phyloP scores from a whole-genome alignment of 805 yeast species.

The Candida stauntonica region DNA sequence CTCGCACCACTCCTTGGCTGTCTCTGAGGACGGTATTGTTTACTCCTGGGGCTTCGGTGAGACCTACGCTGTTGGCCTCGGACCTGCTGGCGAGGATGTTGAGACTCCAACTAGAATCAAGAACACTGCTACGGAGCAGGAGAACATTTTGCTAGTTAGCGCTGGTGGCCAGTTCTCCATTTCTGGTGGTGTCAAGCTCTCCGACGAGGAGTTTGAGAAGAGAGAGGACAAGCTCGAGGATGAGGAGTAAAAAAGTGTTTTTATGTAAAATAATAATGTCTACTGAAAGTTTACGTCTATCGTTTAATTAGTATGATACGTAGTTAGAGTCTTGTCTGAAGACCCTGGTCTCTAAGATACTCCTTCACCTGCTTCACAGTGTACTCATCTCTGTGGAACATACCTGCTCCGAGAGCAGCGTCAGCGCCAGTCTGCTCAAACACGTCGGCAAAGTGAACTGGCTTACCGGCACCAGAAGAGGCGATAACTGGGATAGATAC shows the following conservation, averaged over 20 bases:
- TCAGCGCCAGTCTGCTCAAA: conserved; percentile 79
- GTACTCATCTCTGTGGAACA: conserved; percentile 95
- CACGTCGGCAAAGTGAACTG: conserved; percentile 86
- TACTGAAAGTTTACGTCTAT: too few relatives aligned
- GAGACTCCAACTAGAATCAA: conserved; percentile 83
- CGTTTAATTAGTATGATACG: neutral
- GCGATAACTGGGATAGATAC: conserved; percentile 94
- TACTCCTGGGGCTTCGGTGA: conserved; percentile 99
- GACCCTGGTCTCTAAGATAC: conserved; percentile 52
- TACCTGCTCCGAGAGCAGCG: conserved; percentile 98
- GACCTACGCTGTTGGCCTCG: conserved; percentile 93
- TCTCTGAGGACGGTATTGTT: conserved; percentile 76
- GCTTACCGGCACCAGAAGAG: conserved; percentile 95
- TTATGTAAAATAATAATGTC: too few relatives aligned
- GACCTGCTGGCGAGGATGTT: conserved; percentile 82
- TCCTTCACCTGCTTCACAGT: conserved; percentile 80
- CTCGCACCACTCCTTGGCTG: conserved; percentile 87
- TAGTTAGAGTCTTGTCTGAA: conserved; percentile 65
- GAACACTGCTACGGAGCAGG: conserved; percentile 88
- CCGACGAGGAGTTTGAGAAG: conserved; percentile 37
- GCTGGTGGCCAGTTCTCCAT: conserved; percentile 97
- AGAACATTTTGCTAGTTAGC: conserved; percentile 68
- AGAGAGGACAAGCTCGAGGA: conserved; percentile 48
- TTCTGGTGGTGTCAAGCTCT: conserved; percentile 63
- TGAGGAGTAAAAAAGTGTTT: conserved; percentile 39